A percentile compares a stretch with the other conserved stretches of the same genome.
phyloP scores from a whole-genome alignment of 2,329 filamentous ascomycete species.

The Hymenotorrendiella dingleyae region DNA sequence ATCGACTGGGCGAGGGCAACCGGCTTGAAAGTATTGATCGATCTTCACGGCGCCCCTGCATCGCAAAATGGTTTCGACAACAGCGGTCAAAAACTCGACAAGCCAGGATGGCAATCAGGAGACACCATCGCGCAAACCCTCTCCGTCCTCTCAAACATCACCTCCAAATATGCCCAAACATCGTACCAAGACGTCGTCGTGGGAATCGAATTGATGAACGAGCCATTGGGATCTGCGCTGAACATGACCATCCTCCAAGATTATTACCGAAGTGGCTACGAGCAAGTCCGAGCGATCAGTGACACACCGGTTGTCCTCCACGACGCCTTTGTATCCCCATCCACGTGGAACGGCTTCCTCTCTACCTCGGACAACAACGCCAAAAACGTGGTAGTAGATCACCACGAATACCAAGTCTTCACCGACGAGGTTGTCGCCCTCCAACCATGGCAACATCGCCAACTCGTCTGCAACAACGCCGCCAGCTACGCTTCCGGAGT shows the following conservation, averaged over 20 bases:
- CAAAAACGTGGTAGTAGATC: slow-evolving; percentile 47
- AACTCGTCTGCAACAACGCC: slow-evolving; percentile 49
- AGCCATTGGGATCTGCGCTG: slow-evolving; percentile 36
- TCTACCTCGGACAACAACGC: slow-evolving; percentile 42
- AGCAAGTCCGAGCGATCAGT: slow-evolving; percentile 38
- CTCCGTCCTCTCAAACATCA: slow-evolving; percentile 50
- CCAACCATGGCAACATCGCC: slow-evolving; percentile 46
- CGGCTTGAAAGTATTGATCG: slow-evolving; percentile 51
- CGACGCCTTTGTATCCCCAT: slow-evolving; percentile 48
- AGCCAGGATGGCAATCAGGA: slow-evolving; percentile 40
- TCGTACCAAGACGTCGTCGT: slow-evolving; percentile 53
- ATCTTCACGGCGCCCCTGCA: slow-evolving; percentile 51
- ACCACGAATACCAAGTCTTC: slow-evolving; percentile 66
- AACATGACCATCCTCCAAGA: slow-evolving; percentile 30
- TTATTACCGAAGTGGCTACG: slow-evolving; percentile 46
- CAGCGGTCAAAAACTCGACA: slow-evolving; percentile 43
- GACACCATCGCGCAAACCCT: slow-evolving; percentile 46
- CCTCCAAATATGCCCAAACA: slow-evolving; percentile 48
- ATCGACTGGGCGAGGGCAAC: slow-evolving; percentile 49
- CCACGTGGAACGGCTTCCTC: slow-evolving; percentile 56
- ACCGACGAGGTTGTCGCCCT: slow-evolving; percentile 43
- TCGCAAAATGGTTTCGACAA: slow-evolving; percentile 60
- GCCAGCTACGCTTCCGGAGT: slow-evolving; percentile 40
- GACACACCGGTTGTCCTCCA: slow-evolving; percentile 50
- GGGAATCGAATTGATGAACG: slow-evolving; percentile 51